A percentile compares a stretch with the other conserved stretches of the same genome.
phyloP scores from a whole-genome alignment of 2,329 filamentous ascomycete species.

The Raffaelea ambrosiae region DNA sequence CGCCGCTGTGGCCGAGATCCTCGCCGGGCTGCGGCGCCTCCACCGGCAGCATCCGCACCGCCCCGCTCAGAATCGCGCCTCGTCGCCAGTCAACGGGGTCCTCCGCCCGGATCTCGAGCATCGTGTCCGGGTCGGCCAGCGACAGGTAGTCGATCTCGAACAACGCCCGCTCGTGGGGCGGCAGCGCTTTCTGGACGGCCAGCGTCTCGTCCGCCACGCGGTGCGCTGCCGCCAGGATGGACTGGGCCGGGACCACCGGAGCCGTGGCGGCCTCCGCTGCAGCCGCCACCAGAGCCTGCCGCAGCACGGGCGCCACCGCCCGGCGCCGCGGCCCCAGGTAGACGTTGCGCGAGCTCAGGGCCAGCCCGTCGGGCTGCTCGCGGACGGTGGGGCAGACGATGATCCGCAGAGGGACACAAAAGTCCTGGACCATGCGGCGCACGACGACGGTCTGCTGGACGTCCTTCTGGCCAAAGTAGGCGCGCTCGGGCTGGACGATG shows the following conservation, averaged over 20 bases:
- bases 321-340: conserved; percentile 76
- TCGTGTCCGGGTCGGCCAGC: conserved; percentile 72
- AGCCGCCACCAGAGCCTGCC: conserved; percentile 59
- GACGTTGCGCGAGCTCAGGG: conserved; percentile 87
- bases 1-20: conserved; percentile 63
- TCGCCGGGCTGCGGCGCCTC: conserved; percentile 63
- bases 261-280: conserved; percentile 40
- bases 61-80: conserved; percentile 82
- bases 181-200: conserved; percentile 52
- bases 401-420: conserved; percentile 69
- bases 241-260: not conserved
- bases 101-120: conserved; percentile 61
- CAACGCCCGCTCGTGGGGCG: conserved; percentile 51
- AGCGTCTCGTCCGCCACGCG: conserved; percentile 46
- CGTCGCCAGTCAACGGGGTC: conserved; percentile 51
- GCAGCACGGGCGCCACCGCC: conserved; percentile 62
- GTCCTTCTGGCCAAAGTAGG: conserved; percentile 97
- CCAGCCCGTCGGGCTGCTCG: conserved; percentile 68
- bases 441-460: conserved; percentile 93
- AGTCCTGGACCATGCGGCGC: conserved; percentile 77
- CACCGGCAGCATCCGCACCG: conserved; percentile 79
- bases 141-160: conserved; percentile 92
- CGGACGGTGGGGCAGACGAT: conserved; percentile 66
- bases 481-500: conserved; percentile 66
- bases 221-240: conserved; percentile 63